Evolutionary conservation across 495 filamentous ascomycete species (phyloP), one percentile per base, ranked within the genome.

Genomic region (Astrothelium macrocarpum): DNA sequence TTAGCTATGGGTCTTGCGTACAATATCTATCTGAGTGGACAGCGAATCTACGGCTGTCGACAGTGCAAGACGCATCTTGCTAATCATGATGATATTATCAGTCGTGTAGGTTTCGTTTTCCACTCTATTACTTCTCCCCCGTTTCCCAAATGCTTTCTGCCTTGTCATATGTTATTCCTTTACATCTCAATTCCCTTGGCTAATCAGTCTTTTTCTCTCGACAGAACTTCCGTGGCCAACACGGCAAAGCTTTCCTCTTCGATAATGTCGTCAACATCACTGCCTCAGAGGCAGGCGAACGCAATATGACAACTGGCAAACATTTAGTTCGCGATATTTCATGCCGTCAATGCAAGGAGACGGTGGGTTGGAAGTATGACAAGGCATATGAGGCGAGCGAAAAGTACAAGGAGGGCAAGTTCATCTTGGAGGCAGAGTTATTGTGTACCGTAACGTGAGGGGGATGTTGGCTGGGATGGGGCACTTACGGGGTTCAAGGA

Each of bases 321-420:
- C 94, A 98, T 73, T 80, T 97, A 36, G 94, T 98, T 46, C 86
- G 95, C 58, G 94, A 98, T 74, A 96, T 98, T 69, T 74, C 74
- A 45, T 98, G 94, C 77, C 79, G 86, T 60, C 87, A 93, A 76
- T 98, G 94, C 84, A 87, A 86, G 68, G 87, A 89, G 73, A 89
- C 87, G 59, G 94, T 98, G 61, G 94, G 94, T 28, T 98, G 94
- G 94, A 98, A 96, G 78, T 98, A 98, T 77, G 94, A 98, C 75
- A 95, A 95, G 77, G 94, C 94, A 32, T 97, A 86, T 71, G 94
- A 98, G 82, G 70, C 76, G 53, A 83, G 78, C 64, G 93, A 98
- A 82, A 96, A 96, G 78, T 98, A 98, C 77, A 98, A 98, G 79
- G 94, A 98, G 78, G 91, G 90, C 45, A 97, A 97, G 77, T 98